Base-by-base conservation (phyloP, 495 filamentous ascomycete species). In the Poronia punctata region DNA sequence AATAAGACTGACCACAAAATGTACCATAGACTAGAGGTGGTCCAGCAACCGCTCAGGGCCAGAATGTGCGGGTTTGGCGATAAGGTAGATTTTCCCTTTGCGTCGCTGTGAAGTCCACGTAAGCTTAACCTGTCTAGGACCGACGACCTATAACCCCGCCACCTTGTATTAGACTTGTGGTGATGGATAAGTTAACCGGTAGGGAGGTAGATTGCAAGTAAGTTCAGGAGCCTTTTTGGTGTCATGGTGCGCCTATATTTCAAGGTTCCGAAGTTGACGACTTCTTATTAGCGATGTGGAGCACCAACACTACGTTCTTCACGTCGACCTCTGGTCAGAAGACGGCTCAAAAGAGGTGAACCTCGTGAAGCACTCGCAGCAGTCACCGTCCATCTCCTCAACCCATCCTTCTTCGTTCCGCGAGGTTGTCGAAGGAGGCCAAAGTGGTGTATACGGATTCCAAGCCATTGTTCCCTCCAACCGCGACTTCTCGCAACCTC, bases 31-130 rank as follows among this genome's bases (percentile, higher is more conserved):
- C 72, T 98, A 39, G 70, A 80, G 46, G 85, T 96, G 39, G 82
- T 86, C 38, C 92, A 98, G 64, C 92, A 98, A 57, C 92, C 92
- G 35, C 72, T 87, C 47, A 83, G 92, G 38, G 92, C 92, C 48
- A 84, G 92, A 35, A 98, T 98, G 92, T 98, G 92, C 70, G 92
- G 92, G 2, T 98, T 96, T 70, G 92, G 92, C 39, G 92, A 98
- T 62, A 98, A 98, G 76, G 88, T 94, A 59, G 24, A 70, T 25
- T 43, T 30, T 24, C 18, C 17, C 21, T 31, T 32, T 17, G n/a
- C n/a, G n/a, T n/a, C n/a, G n/a, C n/a, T n/a, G n/a, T n/a, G 28
- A 27, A 25, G 33, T 46, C 24, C 31, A 28, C 22, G 21, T 26
- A 29, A 24, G 22, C 12, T 8, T 48, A 41, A 54, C 33, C 14